A percentile compares a stretch with the other conserved stretches of the same genome.
phyloP scores from a whole-genome alignment of 1,284 basidiomycete species.

The Cryptococcus sp. region DNA sequence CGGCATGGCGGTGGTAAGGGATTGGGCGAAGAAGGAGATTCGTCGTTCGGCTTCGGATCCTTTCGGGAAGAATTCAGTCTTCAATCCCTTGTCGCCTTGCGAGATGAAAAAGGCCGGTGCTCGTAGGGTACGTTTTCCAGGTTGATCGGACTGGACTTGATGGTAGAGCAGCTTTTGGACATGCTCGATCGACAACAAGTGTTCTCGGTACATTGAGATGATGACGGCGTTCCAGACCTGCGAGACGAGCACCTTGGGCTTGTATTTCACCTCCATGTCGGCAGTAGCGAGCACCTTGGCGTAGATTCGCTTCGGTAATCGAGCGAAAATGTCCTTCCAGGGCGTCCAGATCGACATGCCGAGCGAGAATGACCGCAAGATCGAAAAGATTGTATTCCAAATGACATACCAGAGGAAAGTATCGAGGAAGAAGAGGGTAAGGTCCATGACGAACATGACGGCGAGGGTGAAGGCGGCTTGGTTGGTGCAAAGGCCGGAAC shows the following conservation, averaged over 20 bases:
- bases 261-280: slow-evolving; percentile 95
- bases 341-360: slow-evolving; percentile 95
- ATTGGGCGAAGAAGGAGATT: slow-evolving; percentile 95
- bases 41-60: slow-evolving; percentile 89
- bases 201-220: slow-evolving; percentile 98
- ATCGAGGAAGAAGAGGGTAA: slow-evolving; percentile 91
- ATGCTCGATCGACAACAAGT: slow-evolving; percentile 90
- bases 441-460: slow-evolving; percentile 95
- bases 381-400: slow-evolving; percentile 92
- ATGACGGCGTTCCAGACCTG: slow-evolving; percentile 98
- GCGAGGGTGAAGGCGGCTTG: slow-evolving; percentile 87
- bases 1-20: slow-evolving; percentile 81
- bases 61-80: slow-evolving; percentile 86
- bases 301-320: slow-evolving; percentile 90
- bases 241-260: slow-evolving; percentile 93
- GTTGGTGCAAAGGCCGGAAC: slow-evolving; percentile 70
- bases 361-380: slow-evolving; percentile 79
- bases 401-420: slow-evolving; percentile 93
- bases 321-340: slow-evolving; percentile 89
- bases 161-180: slow-evolving; percentile 92
- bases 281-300: slow-evolving; percentile 82
- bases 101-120: slow-evolving; percentile 94
- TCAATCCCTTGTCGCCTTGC: slow-evolving; percentile 73
- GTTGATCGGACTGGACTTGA: slow-evolving; percentile 76
- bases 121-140: slow-evolving; percentile 77